Conservation (phyloP, 164 flowering plant species). For the Malania oleifera region DNA sequence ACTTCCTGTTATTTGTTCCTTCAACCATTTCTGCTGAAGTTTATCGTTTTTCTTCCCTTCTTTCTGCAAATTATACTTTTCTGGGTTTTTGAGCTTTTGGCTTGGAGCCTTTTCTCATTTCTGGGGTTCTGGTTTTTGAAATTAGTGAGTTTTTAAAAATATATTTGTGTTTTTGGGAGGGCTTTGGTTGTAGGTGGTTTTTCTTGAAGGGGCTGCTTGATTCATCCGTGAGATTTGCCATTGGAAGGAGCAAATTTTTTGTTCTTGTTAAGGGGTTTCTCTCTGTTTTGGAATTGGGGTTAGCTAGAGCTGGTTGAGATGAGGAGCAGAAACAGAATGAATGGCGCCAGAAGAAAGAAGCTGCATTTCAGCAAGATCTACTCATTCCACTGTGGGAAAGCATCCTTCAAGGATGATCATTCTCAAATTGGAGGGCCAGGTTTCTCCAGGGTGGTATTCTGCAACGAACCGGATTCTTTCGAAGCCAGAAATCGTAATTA, state of each 20-base stretch:
- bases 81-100: slow-evolving; percentile 10
- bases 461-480: slow-evolving; percentile 42
- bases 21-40: too few species aligned
- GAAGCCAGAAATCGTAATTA: slow-evolving; percentile 36
- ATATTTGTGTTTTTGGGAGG: background rate
- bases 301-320: background rate
- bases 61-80: background rate
- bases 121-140: slow-evolving; percentile 4
- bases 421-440: slow-evolving; percentile 58
- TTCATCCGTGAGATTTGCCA: background rate
- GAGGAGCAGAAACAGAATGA: slow-evolving; percentile 15
- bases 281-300: background rate
- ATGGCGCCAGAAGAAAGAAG: slow-evolving; percentile 34
- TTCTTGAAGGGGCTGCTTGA: background rate
- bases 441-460: slow-evolving; percentile 55
- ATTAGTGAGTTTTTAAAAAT: background rate
- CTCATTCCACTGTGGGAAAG: slow-evolving; percentile 44
- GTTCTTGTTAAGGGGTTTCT: background rate
- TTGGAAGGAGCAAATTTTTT: slow-evolving; percentile 1
- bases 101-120: background rate
- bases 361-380: slow-evolving; percentile 56
- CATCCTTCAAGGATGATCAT: slow-evolving; percentile 43
- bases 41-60: too few species aligned
- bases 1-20: too few species aligned
- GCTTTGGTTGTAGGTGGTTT: background rate